A percentile compares a stretch with the other conserved stretches of the same genome.
Conservation (phyloP, 73 alveolate species). For the Durusdinium trenchii region DNA sequence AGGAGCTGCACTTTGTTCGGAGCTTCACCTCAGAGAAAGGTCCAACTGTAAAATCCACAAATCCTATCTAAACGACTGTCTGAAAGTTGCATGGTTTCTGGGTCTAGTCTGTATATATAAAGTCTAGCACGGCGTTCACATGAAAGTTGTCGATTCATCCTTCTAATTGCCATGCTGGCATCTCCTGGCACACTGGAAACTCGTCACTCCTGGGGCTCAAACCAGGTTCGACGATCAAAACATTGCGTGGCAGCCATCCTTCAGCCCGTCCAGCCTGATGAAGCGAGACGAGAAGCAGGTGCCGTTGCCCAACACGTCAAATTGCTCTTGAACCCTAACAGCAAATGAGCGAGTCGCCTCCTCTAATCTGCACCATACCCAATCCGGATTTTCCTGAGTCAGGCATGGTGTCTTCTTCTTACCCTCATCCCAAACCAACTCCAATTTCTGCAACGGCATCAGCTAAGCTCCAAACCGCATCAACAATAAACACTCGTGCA, state of each 20-base stretch:
- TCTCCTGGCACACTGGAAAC: not conserved
- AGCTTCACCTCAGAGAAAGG: not conserved
- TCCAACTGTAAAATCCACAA: not conserved
- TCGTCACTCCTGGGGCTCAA: not conserved
- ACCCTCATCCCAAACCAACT: not conserved
- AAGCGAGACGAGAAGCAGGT: not conserved
- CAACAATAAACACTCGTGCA: slow-evolving; percentile 62
- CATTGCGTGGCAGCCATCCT: slow-evolving; percentile 79
- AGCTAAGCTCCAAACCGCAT: slow-evolving; percentile 43
- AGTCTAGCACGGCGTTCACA: not conserved
- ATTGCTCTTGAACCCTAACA: too few species aligned
- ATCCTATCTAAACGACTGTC: not conserved
- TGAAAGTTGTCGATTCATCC: not conserved
- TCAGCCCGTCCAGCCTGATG: slow-evolving; percentile 56
- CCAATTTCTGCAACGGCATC: too few species aligned
- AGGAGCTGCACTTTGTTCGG: not conserved
- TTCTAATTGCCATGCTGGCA: not conserved
- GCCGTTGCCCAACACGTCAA: not conserved
- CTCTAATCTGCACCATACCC: slow-evolving; percentile 87
- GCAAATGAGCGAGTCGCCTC: not conserved
- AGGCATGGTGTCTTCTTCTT: not conserved
- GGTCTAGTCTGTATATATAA: not conserved
- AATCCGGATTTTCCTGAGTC: slow-evolving; percentile 58
- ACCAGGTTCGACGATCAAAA: slow-evolving; percentile 84
- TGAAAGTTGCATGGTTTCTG: not conserved